Conservation (phyloP, 2,329 filamentous ascomycete genomes). For the Aspergillus neoniger region DNA sequence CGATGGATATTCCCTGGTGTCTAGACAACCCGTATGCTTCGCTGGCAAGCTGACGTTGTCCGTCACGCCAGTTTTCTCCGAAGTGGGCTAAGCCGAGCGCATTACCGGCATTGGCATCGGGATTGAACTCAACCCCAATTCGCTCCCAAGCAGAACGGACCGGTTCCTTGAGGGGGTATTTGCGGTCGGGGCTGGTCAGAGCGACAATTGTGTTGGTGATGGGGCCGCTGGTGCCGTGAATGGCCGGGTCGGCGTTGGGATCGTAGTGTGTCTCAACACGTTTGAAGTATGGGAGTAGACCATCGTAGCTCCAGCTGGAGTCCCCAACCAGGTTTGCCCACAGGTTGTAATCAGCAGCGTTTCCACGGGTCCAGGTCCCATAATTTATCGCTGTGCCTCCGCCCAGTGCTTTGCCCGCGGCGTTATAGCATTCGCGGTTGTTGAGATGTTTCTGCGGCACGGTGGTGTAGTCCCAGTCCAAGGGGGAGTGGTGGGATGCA, state of each 20-base stretch:
- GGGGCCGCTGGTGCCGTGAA: conserved; percentile 33
- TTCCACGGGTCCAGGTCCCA: conserved; percentile 48
- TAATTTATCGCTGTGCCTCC: conserved; percentile 48
- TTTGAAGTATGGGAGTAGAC: conserved; percentile 50
- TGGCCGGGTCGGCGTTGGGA: conserved; percentile 17
- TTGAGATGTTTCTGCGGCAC: conserved; percentile 33
- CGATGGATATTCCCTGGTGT: no score
- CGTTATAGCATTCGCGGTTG: conserved; percentile 28
- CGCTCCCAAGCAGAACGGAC: conserved; percentile 42
- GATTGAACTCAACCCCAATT: conserved; percentile 30
- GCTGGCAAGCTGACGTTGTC: conserved; percentile 31
- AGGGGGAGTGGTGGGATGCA: conserved; percentile 16
- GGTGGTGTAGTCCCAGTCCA: conserved; percentile 37
- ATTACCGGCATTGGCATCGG: conserved; percentile 30
- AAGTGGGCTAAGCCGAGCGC: conserved; percentile 33
- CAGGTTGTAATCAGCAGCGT: conserved; percentile 48
- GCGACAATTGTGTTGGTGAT: conserved; percentile 23
- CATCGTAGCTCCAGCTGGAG: conserved; percentile 49
- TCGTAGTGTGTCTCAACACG: conserved; percentile 41
- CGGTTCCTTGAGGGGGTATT: conserved; percentile 42
- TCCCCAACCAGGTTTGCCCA: conserved; percentile 50
- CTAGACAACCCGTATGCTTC: conserved; percentile 20
- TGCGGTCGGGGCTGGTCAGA: conserved; percentile 28
- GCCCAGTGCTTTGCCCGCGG: conserved; percentile 43
- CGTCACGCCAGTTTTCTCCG: conserved; percentile 31